These are phyloP conservation scores for Podospora fimiseda DNA, from an alignment of 495 filamentous ascomycete species.

Conservation along the genomic window DNA sequence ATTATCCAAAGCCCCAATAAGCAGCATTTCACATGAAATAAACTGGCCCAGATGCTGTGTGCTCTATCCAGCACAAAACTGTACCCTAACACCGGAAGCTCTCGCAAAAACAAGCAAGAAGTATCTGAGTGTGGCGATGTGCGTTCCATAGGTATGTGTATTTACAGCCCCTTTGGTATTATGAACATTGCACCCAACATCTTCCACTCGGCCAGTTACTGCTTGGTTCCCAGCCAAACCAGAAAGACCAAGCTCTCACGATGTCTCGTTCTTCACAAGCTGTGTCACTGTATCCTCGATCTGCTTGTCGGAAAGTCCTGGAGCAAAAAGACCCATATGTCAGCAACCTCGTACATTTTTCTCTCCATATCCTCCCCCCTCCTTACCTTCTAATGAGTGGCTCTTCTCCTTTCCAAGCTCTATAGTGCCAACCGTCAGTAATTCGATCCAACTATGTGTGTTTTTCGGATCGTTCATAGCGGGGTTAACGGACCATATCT, in stretches of 20 bases:
- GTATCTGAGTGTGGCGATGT: no score
- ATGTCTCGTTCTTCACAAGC: constrained; percentile 55
- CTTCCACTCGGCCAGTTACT: no score
- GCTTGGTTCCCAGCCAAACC: no score
- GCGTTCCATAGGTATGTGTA: constrained; percentile 4
- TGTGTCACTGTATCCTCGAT: constrained; percentile 83
- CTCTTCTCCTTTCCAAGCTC: constrained; percentile 86
- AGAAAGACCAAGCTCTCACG: neutral
- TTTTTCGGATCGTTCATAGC: neutral
- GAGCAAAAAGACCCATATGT: no score
- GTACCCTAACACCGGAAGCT: no score
- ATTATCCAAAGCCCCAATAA: no score
- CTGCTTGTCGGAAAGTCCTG: constrained; percentile 82
- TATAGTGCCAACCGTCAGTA: constrained; percentile 27
- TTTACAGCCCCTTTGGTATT: constrained; percentile 7
- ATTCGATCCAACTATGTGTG: neutral
- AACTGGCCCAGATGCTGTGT: no score
- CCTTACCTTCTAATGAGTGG: constrained; percentile 67
- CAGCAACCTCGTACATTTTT: no score
- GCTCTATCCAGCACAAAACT: no score
- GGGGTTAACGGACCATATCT: constrained; percentile 68
- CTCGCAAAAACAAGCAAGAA: no score
- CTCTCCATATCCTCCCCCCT: neutral
- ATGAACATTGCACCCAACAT: constrained; percentile 6
- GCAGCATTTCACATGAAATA: no score